Evolutionary conservation across 1,139 yeast species (phyloP).

Genomic region (Protomyces pachydermus): DNA sequence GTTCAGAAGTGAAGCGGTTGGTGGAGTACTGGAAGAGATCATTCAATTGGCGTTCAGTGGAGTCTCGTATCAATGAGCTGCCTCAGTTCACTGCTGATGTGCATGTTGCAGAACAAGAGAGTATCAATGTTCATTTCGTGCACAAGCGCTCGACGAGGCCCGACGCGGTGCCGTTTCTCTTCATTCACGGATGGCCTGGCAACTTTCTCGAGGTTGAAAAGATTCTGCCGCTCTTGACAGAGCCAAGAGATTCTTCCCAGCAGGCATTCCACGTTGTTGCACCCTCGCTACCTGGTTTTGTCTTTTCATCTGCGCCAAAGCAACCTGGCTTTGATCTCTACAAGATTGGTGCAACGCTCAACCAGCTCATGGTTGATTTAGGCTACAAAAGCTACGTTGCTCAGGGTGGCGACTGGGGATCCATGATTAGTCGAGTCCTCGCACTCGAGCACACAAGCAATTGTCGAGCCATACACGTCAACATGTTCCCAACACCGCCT

Average conservation of each 20-base stretch:
- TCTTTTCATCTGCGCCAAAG: conserved; percentile 17
- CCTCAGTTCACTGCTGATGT: conserved; percentile 23
- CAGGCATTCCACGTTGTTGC: conserved; percentile 27
- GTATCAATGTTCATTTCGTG: conserved; percentile 24
- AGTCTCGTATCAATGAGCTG: conserved; percentile 19
- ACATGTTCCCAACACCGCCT: conserved; percentile 23
- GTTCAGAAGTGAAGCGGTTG: conserved; percentile 6
- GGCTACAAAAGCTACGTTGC: conserved; percentile 20
- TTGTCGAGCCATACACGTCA: conserved; percentile 25
- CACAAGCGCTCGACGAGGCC: conserved; percentile 19
- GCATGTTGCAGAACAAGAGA: conserved; percentile 5
- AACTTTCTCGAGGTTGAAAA: conserved; percentile 25
- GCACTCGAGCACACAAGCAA: conserved; percentile 4
- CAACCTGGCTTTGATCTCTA: conserved; percentile 18
- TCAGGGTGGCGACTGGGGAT: conserved; percentile 27
- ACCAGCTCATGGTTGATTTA: conserved; percentile 24
- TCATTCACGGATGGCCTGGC: conserved; percentile 28
- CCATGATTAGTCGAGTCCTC: conserved; percentile 11
- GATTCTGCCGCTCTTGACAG: conserved; percentile 24
- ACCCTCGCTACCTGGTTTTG: conserved; percentile 25
- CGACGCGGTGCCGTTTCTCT: conserved; percentile 21
- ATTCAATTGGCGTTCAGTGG: conserved; percentile 21
- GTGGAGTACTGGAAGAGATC: conserved; percentile 18
- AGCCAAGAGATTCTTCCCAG: conserved; percentile 9
- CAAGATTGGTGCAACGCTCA: conserved; percentile 20